Base-by-base conservation (phyloP, 129 eudicot species). In the Oenanthe sinensis region DNA sequence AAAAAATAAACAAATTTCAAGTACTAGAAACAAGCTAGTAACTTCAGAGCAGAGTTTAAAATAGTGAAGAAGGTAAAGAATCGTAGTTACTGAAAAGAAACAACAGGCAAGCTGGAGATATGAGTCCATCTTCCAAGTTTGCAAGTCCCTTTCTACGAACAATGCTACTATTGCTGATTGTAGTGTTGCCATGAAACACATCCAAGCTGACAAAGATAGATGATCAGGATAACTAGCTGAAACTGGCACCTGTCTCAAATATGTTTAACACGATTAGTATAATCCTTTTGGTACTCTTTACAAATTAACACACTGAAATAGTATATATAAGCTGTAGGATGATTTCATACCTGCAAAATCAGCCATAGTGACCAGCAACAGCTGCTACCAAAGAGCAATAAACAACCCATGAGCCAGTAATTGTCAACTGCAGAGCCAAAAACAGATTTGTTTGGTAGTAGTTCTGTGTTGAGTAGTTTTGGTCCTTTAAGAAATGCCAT, bases 341-440 rank as follows among this genome's bases (percentile, higher is more conserved):
- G 15, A 39, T 15, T 8, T 9, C 0, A 1, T 83, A 93, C 97
- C 97, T 91, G 98, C 70, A 91, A 80, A 83, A 94, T 85, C 33
- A 94, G 88, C 96, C 96, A 94, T 77, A 87, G 49, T 33, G 98
- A 88, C 98, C 98, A 94, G 85, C 88, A 89, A 85, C 84, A 85
- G 77, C 85, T 62, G 82, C 92, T 94, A 28, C 76, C 96, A 81
- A 94, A 82, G 80, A 91, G 92, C 39, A 90, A 82, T 58, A 91
- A 71, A 71, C 96, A 91, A 24, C 98, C 98, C 10, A 89, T 45
- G 36, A 94, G 78, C 98, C 98, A 94, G 28, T 81, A 75, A 65
- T 88, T 85, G 33, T 81, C 81, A 54, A 70, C 81, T 74, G 76
- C 82, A 65, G 81, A 62, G 22, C 50, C 33, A 11, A 83, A 63